A percentile compares a stretch with the other conserved stretches of the same genome.
Evolutionary conservation across 192 early-diverging fungal species (phyloP).

Genomic region (Rhizophagus sp.): DNA sequence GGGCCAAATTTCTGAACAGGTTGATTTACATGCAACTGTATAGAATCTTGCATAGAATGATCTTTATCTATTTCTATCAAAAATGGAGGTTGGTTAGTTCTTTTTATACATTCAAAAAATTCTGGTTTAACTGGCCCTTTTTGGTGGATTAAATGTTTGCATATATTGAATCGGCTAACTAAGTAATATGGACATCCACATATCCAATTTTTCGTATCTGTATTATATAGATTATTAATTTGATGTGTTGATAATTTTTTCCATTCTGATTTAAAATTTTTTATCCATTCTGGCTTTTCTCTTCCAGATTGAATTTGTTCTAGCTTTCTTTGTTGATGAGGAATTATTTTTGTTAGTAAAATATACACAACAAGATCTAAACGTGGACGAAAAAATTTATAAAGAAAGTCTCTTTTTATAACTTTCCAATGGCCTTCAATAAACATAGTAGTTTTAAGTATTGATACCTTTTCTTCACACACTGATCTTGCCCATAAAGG

Average conservation of each 20-base stretch:
- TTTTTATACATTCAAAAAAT: not conserved
- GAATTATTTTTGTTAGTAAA: not conserved
- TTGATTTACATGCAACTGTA: not conserved
- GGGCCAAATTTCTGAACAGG: not conserved
- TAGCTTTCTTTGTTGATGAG: not conserved
- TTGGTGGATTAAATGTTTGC: not conserved
- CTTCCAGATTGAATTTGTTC: not conserved
- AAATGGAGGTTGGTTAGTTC: not conserved
- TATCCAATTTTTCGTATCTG: too few relatives aligned
- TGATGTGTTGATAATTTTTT: not conserved
- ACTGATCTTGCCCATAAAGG: too few relatives aligned
- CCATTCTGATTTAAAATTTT: slow-evolving; percentile 1
- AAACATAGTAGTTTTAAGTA: too few relatives aligned
- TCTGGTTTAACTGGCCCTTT: not conserved
- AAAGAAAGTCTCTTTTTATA: too few relatives aligned
- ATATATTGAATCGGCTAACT: too few relatives aligned
- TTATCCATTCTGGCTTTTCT: slow-evolving; percentile 21
- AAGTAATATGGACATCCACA: too few relatives aligned
- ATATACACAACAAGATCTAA: not conserved
- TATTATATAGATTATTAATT: too few relatives aligned
- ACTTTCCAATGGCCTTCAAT: too few relatives aligned
- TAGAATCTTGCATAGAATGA: too few relatives aligned
- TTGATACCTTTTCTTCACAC: too few relatives aligned
- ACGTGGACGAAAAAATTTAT: not conserved
- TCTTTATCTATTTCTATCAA: not conserved